phyloP scores from a whole-genome alignment of 2,329 filamentous ascomycete genomes.

The Penicillium polonicum region DNA sequence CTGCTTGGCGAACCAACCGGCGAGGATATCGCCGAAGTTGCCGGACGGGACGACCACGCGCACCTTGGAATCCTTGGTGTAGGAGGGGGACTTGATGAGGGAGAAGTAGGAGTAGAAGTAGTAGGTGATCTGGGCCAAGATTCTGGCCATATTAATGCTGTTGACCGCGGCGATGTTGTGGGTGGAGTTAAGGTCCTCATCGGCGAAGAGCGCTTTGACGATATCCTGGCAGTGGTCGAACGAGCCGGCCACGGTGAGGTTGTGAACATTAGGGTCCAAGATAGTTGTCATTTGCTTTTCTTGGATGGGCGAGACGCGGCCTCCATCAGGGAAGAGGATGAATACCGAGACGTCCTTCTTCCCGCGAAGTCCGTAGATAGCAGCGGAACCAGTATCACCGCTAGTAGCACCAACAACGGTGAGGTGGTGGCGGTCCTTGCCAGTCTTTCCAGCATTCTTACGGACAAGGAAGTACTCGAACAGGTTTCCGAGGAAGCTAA shows the following conservation, averaged over 20 bases:
- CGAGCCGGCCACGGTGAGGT: constrained; percentile 81
- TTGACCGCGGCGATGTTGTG: constrained; percentile 91
- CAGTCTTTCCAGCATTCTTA: constrained; percentile 44
- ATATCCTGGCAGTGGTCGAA: constrained; percentile 98
- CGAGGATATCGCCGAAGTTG: constrained; percentile 92
- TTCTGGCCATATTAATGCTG: constrained; percentile 94
- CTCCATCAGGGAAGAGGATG: constrained; percentile 89
- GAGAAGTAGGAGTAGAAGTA: constrained; percentile 95
- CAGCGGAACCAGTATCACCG: constrained; percentile 85
- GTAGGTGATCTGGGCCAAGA: constrained; percentile 94
- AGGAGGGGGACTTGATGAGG: constrained; percentile 59
- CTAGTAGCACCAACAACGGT: constrained; percentile 85
- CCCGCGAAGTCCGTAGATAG: constrained; percentile 89
- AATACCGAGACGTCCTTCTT: constrained; percentile 98
- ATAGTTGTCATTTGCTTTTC: constrained; percentile 95
- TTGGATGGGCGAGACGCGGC: constrained; percentile 76
- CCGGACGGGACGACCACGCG: constrained; percentile 91
- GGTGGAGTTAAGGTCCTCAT: constrained; percentile 76
- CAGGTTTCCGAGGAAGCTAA: constrained; percentile 94
- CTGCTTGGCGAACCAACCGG: constrained; percentile 82
- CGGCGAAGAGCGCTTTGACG: constrained; percentile 87
- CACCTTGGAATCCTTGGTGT: constrained; percentile 59
- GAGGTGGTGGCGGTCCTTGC: constrained; percentile 69
- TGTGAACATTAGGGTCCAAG: constrained; percentile 87
- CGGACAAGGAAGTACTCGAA: constrained; percentile 55